A percentile compares a stretch with the other conserved stretches of the same genome.
phyloP scores from a whole-genome alignment of 2,329 filamentous ascomycete genomes.

The Penicillium italicum region DNA sequence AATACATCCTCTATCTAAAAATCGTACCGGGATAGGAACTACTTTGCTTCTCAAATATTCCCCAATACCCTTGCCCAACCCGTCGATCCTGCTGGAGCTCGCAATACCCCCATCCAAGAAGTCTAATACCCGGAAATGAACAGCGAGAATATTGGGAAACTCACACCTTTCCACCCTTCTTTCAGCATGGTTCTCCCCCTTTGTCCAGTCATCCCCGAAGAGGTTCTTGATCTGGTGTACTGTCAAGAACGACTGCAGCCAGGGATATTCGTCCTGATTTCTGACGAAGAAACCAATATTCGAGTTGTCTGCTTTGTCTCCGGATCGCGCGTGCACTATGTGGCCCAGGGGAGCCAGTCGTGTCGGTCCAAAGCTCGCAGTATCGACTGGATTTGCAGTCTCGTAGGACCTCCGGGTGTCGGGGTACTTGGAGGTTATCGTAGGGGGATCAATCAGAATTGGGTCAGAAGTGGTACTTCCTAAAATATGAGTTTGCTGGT shows the following conservation, averaged over 20 bases:
- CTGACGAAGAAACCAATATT: constrained; percentile 49
- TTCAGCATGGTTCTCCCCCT: constrained; percentile 20
- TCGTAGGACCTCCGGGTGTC: constrained; percentile 3
- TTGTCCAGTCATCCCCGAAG: constrained; percentile 4
- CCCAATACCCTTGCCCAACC: constrained; percentile 6
- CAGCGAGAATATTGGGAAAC: constrained; percentile 34
- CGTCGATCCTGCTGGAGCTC: constrained; percentile 12
- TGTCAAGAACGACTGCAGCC: constrained; percentile 35
- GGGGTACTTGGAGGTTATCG: too few species aligned
- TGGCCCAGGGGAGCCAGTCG: constrained; percentile 29
- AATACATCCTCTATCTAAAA: too few species aligned
- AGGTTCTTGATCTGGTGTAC: constrained; percentile 18
- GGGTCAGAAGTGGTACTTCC: too few species aligned
- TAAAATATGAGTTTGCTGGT: constrained; percentile 12
- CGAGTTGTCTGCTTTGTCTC: constrained; percentile 46
- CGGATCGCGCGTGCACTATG: constrained; percentile 38
- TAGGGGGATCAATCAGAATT: too few species aligned
- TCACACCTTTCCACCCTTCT: constrained; percentile 45
- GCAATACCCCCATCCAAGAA: constrained; percentile 15
- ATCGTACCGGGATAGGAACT: too few species aligned
- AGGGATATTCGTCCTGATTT: constrained; percentile 42
- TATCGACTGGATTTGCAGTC: not conserved
- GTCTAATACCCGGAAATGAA: constrained; percentile 12
- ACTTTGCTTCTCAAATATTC: too few species aligned
- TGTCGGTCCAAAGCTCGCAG: constrained; percentile 22